phyloP scores from a whole-genome alignment of 768 basidiomycete genomes.

The Agrocybe praecox region DNA sequence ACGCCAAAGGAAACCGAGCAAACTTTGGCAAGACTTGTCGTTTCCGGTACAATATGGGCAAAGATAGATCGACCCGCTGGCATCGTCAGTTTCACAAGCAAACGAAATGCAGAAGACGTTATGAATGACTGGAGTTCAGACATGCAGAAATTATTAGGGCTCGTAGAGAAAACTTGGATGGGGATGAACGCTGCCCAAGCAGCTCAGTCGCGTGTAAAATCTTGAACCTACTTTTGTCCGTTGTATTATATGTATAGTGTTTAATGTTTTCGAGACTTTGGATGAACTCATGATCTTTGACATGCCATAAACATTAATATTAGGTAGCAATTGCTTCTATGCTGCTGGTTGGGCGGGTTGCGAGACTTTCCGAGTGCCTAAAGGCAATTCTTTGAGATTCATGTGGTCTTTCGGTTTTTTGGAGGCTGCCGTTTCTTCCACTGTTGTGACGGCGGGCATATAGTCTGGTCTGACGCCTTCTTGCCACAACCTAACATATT shows the following conservation, averaged over 20 bases:
- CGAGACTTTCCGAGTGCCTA: background rate
- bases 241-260: slow-evolving; percentile 4
- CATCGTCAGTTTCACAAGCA: slow-evolving; percentile 84
- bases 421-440: slow-evolving; percentile 29
- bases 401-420: background rate
- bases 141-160: slow-evolving; percentile 86
- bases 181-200: slow-evolving; percentile 90
- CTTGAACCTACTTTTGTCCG: slow-evolving; percentile 20
- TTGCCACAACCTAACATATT: slow-evolving; percentile 75
- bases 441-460: slow-evolving; percentile 48
- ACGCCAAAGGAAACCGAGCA: slow-evolving; percentile 82
- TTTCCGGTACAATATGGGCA: slow-evolving; percentile 91
- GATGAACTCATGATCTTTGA: background rate
- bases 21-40: slow-evolving; percentile 86
- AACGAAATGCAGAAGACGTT: slow-evolving; percentile 85
- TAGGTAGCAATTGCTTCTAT: background rate
- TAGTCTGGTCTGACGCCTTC: slow-evolving; percentile 70
- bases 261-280: background rate
- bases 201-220: slow-evolving; percentile 67
- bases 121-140: slow-evolving; percentile 99
- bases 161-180: slow-evolving; percentile 99
- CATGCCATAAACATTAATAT: background rate
- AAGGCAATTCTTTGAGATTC: background rate
- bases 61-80: slow-evolving; percentile 91
- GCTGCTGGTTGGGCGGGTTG: background rate